phyloP scores from a whole-genome alignment of 208 protist species.

The Leishmania lainsoni region DNA sequence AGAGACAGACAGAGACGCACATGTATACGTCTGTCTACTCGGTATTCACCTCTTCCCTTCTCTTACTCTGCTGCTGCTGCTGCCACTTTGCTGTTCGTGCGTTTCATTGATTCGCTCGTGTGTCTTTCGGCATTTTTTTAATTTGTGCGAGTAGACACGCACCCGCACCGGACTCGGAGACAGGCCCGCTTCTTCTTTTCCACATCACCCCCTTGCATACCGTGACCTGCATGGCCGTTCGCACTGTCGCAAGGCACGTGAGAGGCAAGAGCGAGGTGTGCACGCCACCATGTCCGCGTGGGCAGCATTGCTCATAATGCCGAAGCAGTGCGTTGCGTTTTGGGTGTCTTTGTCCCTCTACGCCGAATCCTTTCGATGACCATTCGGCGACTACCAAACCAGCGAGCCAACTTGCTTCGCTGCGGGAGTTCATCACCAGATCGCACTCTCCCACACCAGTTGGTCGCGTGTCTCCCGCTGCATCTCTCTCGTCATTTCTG shows the following conservation, averaged over 20 bases:
- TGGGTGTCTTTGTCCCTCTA: neutral
- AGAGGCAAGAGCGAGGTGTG: neutral
- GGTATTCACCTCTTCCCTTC: neutral
- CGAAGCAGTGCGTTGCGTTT: neutral
- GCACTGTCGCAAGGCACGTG: neutral
- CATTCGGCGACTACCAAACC: neutral
- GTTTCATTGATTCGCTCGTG: neutral
- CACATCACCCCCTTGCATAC: neutral
- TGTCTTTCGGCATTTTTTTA: neutral
- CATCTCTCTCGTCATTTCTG: neutral
- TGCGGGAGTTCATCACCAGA: neutral
- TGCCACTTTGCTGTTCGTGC: neutral
- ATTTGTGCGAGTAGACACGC: neutral
- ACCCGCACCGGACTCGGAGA: neutral
- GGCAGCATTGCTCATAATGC: neutral
- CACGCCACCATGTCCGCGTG: neutral
- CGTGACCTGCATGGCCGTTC: neutral
- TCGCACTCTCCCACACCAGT: neutral
- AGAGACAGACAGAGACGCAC: neutral
- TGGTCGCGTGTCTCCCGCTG: neutral
- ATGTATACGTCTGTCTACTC: neutral
- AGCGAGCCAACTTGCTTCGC: neutral
- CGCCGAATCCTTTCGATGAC: neutral
- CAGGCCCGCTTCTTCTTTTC: neutral
- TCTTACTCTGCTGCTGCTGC: neutral